These are phyloP conservation scores for Cryptococcus sp. DNA, from an alignment of 1,284 basidiomycete genomes.

Conservation along the genomic window DNA sequence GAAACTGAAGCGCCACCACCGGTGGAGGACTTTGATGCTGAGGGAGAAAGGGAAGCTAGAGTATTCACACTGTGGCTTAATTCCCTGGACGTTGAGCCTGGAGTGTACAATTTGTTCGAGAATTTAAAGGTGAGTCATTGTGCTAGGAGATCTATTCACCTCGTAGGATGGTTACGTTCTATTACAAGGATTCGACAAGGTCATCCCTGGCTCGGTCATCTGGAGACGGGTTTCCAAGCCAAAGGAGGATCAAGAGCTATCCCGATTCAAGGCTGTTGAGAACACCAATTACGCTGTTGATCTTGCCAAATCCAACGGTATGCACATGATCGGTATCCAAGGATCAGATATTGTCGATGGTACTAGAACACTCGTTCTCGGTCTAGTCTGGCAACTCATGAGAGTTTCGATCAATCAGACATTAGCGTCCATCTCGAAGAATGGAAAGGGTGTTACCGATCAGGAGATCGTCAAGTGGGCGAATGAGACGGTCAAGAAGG, in stretches of 20 bases:
- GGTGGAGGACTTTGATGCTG: constrained; percentile 97
- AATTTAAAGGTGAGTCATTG: constrained; percentile 64
- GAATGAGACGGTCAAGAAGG: constrained; percentile 78
- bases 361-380: constrained; percentile 82
- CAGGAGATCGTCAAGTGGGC: constrained; percentile 95
- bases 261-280: constrained; percentile 94
- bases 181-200: constrained; percentile 94
- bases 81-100: constrained; percentile 90
- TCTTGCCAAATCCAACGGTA: constrained; percentile 81
- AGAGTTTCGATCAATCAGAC: constrained; percentile 88
- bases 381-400: constrained; percentile 98
- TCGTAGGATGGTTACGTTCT: constrained; percentile 72
- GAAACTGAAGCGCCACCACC: constrained; percentile 68
- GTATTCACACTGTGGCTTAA: constrained; percentile 99
- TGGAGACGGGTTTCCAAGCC: constrained; percentile 95
- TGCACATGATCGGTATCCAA: constrained; percentile 97
- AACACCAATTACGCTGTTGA: constrained; percentile 97
- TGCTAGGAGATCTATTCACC: not conserved
- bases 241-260: constrained; percentile 77
- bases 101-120: constrained; percentile 94
- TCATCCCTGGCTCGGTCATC: constrained; percentile 82
- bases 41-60: constrained; percentile 94
- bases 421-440: constrained; percentile 69
- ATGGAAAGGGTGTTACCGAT: constrained; percentile 76
- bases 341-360: constrained; percentile 96